Percentiles rank a stretch among this genome's conserved stretches.
Evolutionary conservation across 73 alveolate species (phyloP).

Genomic region (Paramecium sexaurelia): DNA sequence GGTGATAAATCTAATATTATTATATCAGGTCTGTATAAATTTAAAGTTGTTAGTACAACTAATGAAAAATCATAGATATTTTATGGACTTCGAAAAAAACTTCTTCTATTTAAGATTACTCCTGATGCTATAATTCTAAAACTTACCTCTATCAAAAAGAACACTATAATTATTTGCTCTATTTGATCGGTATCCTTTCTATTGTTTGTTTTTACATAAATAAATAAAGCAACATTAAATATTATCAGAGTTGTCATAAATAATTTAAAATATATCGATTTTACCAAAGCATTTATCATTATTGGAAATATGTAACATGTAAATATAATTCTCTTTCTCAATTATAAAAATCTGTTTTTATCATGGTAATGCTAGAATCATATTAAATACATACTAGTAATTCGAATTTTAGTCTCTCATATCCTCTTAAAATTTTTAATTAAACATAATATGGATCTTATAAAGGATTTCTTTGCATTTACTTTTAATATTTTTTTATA

Average conservation of each 20-base stretch:
- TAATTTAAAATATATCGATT: background rate
- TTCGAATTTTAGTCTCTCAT: background rate
- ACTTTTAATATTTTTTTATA: background rate
- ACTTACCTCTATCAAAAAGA: background rate
- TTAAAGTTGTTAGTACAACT: background rate
- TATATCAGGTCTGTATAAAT: background rate
- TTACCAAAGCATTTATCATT: background rate
- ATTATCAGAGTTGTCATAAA: background rate
- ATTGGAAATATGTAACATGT: background rate
- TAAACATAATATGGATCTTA: background rate
- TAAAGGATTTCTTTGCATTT: background rate
- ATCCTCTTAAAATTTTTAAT: background rate
- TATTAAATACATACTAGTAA: background rate
- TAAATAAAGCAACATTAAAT: background rate
- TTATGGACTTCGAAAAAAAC: background rate
- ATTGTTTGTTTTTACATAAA: background rate
- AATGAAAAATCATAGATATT: background rate
- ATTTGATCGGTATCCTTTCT: background rate
- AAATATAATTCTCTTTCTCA: background rate
- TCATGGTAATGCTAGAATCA: background rate
- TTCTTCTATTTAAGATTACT: background rate
- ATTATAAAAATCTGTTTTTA: background rate
- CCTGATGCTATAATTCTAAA: background rate
- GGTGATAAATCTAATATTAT: background rate
- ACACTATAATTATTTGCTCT: background rate